Percentiles rank a stretch among this genome's conserved stretches.
Evolutionary conservation across 306 rosid species (phyloP).

Genomic region (Cucumis hystrix): DNA sequence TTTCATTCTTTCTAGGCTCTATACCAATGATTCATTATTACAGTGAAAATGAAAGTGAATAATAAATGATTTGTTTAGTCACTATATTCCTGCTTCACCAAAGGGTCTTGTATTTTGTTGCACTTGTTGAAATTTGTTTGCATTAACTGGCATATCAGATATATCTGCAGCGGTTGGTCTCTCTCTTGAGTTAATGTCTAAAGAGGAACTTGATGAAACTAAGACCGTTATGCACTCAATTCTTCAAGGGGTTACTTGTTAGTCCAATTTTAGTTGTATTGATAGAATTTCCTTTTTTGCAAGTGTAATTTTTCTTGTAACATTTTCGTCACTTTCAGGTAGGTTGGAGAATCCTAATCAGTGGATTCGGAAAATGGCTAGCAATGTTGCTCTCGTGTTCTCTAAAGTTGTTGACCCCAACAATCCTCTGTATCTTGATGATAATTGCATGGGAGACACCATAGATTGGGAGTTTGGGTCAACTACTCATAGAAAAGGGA

Average conservation of each 20-base stretch:
- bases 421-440: slow-evolving; percentile 87
- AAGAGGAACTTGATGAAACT: slow-evolving; percentile 58
- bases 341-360: slow-evolving; percentile 84
- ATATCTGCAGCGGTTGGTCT: slow-evolving; percentile 85
- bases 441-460: slow-evolving; percentile 49
- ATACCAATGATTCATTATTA: neutral
- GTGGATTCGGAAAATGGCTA: slow-evolving; percentile 80
- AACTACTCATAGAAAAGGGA: slow-evolving; percentile 30
- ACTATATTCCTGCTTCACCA: neutral
- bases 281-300: neutral
- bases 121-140: neutral
- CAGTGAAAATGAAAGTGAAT: neutral
- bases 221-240: slow-evolving; percentile 64
- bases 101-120: neutral
- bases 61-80: neutral
- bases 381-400: slow-evolving; percentile 63
- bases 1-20: slow-evolving; percentile 3
- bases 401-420: slow-evolving; percentile 87
- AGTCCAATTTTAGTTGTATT: slow-evolving; percentile 14
- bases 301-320: neutral
- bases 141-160: slow-evolving; percentile 26
- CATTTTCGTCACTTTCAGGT: slow-evolving; percentile 44
- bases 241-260: slow-evolving; percentile 98
- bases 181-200: slow-evolving; percentile 60
- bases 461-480: slow-evolving; percentile 78